Base-by-base conservation (phyloP, 139 green algal genomes). In the Chlamydomonas sp. region DNA sequence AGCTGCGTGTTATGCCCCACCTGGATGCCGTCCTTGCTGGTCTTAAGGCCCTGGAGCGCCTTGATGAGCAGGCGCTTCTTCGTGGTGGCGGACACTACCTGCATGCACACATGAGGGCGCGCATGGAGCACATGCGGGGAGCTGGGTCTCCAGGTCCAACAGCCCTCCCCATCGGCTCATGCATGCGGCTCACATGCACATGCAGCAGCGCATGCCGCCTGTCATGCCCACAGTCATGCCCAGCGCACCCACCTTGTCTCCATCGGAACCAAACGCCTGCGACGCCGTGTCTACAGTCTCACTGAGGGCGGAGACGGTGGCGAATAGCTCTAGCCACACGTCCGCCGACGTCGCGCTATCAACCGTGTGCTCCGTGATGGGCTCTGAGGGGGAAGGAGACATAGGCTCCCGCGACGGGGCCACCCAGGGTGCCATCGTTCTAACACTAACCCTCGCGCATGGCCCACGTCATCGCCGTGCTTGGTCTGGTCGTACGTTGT, bases 241-340 rank as follows among this genome's bases (percentile, higher is more conserved):
- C 60, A 50, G 68, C 38, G 24, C 38, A 36, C 35, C 37, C 3
- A 47, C 3, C 13, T 8, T 28, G 31, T 66, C 59, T 28, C 58
- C 70, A 35, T 43, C 64, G 1, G 71, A 61, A 1, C 66, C 73
- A 29, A 81, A 62, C 0, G 71, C 71, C 30, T 83, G 77, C 33
- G 76, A 5, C 0, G 54, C 31, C 0, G 76, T 26, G 2, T 48
- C 64, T 2, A 79, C 16, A 0, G 58, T 62, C 30, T 79, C 77
- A 1, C 6, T 36, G 10, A 83, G 30, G 3, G 30, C n/a, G 3
- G 69, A 48, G 1, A 83, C 69, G n/a, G 59, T 70, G 0, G 39
- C 54, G 26, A 78, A 82, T 2, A 82, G 68, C 54, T 82, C 76
- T 4, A 30, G 4, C 76, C 76, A 82, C 1, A 82, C 76, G 62